phyloP scores from a whole-genome alignment of 2,329 filamentous ascomycete genomes.

The Sporothrix inflata region DNA sequence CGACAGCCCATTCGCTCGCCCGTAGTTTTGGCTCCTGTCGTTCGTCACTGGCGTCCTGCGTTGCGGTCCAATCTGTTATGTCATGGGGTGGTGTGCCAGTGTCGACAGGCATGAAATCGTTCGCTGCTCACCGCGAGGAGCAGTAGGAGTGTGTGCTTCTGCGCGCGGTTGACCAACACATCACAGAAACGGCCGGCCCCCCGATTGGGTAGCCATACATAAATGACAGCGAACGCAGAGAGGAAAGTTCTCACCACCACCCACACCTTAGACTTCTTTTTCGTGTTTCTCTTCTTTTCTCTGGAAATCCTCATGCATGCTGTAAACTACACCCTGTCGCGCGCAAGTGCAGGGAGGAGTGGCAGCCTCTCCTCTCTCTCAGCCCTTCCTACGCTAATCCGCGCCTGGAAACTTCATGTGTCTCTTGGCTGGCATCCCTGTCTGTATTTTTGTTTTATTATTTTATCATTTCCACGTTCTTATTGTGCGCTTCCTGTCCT shows the following conservation, averaged over 20 bases:
- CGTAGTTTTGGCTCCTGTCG: background rate
- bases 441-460: background rate
- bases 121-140: conserved; percentile 17
- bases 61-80: conserved; percentile 26
- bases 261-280: background rate
- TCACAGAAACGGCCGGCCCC: background rate
- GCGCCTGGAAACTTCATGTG: background rate
- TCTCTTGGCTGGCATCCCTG: background rate
- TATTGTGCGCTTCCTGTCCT: background rate
- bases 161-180: background rate
- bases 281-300: background rate
- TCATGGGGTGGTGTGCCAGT: background rate
- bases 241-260: background rate
- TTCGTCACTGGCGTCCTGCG: conserved; percentile 20
- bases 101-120: background rate
- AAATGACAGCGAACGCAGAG: background rate
- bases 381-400: conserved; percentile 12
- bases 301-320: conserved; percentile 18
- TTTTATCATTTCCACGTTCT: too few species aligned
- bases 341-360: background rate
- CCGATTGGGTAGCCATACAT: conserved; percentile 30
- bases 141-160: background rate
- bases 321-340: conserved; percentile 22
- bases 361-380: background rate
- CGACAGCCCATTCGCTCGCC: background rate